These are phyloP conservation scores for Ogataea neopini DNA, from an alignment of 805 yeast species.

Conservation along the genomic window DNA sequence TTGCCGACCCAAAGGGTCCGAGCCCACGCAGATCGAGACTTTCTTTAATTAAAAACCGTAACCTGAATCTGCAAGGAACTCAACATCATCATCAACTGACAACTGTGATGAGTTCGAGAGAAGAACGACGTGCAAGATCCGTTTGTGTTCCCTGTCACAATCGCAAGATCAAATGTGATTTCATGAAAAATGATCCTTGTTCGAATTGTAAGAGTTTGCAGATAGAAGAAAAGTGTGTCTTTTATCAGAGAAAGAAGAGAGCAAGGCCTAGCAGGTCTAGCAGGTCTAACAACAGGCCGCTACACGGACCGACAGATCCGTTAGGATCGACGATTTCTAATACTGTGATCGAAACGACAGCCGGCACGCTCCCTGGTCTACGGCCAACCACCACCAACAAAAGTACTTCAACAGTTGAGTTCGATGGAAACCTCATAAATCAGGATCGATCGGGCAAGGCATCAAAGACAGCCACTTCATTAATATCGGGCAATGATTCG, in stretches of 20 bases:
- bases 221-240: conserved; percentile 59
- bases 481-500: conserved; percentile 5
- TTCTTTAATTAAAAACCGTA: no score
- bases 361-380: no score
- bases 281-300: no score
- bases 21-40: background rate
- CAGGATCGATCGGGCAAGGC: no score
- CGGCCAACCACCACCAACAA: no score
- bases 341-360: no score
- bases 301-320: no score
- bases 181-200: conserved; percentile 43
- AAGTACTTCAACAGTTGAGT: no score
- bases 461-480: no score
- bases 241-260: conserved; percentile 57
- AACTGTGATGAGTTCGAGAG: background rate
- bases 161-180: conserved; percentile 71
- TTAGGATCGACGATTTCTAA: no score
- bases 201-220: conserved; percentile 62
- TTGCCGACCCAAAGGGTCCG: background rate
- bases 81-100: background rate
- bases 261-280: conserved; percentile 29
- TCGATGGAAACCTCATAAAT: no score
- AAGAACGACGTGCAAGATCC: conserved; percentile 5
- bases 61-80: no score
- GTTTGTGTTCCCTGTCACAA: conserved; percentile 65